A percentile compares a stretch with the other conserved stretches of the same genome.
These are phyloP conservation scores for Lentinula novae-zelandiae DNA, from an alignment of 1,284 basidiomycete genomes.

Conservation along the genomic window DNA sequence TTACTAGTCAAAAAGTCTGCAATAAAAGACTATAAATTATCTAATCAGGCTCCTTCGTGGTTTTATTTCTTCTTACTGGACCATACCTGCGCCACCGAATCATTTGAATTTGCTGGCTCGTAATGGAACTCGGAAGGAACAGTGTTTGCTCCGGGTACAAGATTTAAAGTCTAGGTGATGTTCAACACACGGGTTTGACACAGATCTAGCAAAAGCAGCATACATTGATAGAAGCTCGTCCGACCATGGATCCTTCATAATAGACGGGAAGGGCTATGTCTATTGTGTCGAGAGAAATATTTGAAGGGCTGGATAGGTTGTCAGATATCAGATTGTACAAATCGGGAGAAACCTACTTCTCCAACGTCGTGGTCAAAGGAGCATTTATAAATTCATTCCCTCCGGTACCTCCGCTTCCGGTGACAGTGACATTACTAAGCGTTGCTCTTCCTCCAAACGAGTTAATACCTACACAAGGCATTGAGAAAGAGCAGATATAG, in stretches of 20 bases:
- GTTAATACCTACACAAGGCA: conserved; percentile 39
- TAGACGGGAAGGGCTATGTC: conserved; percentile 57
- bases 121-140: conserved; percentile 66
- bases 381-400: conserved; percentile 52
- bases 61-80: conserved; percentile 8
- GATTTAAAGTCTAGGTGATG: conserved; percentile 43
- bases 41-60: not conserved
- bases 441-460: conserved; percentile 47
- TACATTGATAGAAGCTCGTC: conserved; percentile 56
- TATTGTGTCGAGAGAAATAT: conserved; percentile 61
- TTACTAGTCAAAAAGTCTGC: conserved; percentile 51
- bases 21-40: conserved; percentile 40
- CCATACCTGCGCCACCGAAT: conserved; percentile 56
- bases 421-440: conserved; percentile 52
- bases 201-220: conserved; percentile 22
- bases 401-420: conserved; percentile 57
- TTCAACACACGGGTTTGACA: conserved; percentile 4
- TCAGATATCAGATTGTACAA: not conserved
- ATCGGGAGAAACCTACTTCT: conserved; percentile 16
- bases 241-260: conserved; percentile 53
- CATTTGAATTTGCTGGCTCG: conserved; percentile 58
- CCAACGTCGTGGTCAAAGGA: conserved; percentile 49
- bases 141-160: conserved; percentile 57
- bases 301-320: conserved; percentile 51
- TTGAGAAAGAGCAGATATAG: not conserved